Evolutionary conservation across 2,329 filamentous ascomycete genomes (phyloP), one percentile per base, ranked within the genome.

Genomic region (Fusarium palustre): DNA sequence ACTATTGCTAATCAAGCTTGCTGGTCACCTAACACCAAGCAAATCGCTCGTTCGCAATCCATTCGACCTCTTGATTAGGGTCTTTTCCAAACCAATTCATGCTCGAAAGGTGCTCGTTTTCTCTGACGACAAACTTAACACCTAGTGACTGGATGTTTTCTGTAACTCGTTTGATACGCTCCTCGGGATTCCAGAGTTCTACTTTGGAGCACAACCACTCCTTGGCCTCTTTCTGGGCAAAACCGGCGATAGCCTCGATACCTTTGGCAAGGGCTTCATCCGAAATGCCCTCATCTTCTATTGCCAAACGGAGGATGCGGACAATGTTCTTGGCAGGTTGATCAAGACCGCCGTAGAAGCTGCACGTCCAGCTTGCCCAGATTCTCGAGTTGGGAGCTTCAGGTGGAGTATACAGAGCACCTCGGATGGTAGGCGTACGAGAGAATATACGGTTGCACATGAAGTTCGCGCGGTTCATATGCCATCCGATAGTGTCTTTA

Each of bases 141-240:
- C 84, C 76, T 18, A 93, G 71, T 11, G 83, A 83, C 3, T 81
- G 79, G 16, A 70, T 71, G 28, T 74, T 75, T 39, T 83, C 78
- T 2, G 90, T 79, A 41, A 91, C 72, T 18, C 77, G 66, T 75
- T 77, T 77, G 28, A 89, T 76, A 66, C 84, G 73, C 9, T 86
- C 81, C 6, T 86, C 86, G 0, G 94, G 94, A 76, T 96, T 97
- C 95, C 95, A 98, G 53, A 95, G 82, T 76, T 94, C 87, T 5
- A 97, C 87, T 46, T 88, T 85, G 41, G 85, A 83, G 81, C 93
- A 88, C 45, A 86, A 82, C 91, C 92, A 97, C 59, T 87, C 83
- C 5, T 83, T 80, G 3, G 94, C 94, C 79, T 97, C 89, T 11
- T 80, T 80, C 74, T 91, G 88, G 7, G 93, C 94, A 45, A 89